Evolutionary conservation across 495 filamentous ascomycete species (phyloP).

Genomic region (Neurospora tetraspora): DNA sequence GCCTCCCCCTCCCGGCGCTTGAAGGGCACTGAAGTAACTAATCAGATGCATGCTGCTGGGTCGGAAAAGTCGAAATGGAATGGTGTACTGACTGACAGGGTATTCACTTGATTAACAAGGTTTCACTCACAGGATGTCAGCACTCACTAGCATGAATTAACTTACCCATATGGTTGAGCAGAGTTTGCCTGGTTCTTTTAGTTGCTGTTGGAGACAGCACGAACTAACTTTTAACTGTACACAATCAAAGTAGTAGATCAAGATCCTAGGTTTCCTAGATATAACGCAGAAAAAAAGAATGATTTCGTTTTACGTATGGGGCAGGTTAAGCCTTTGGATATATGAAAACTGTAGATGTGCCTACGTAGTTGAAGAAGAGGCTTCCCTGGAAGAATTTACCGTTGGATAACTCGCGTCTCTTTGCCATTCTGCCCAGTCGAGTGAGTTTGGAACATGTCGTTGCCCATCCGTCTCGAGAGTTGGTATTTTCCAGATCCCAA

Average conservation of each 20-base stretch:
- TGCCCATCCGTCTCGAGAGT: background rate
- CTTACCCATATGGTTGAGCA: background rate
- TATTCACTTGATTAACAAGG: background rate
- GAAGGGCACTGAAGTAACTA: background rate
- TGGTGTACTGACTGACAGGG: background rate
- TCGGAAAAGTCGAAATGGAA: background rate
- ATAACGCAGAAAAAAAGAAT: background rate
- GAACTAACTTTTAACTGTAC: background rate
- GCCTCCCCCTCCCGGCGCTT: slow-evolving; percentile 55
- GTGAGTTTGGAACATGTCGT: background rate
- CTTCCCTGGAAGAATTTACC: background rate
- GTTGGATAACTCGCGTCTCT: background rate
- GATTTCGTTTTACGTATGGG: background rate
- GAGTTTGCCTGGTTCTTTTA: background rate
- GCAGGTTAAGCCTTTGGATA: background rate
- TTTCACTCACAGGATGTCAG: background rate
- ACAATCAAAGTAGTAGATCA: background rate
- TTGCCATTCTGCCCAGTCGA: background rate
- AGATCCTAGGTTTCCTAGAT: background rate
- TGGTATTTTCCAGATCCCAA: background rate
- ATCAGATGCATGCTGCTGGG: background rate
- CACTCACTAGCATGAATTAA: background rate
- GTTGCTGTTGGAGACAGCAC: background rate
- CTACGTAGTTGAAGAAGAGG: background rate
- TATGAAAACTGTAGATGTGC: background rate